Evolutionary conservation across 306 rosid genomes (phyloP).

Genomic region (Castanea sativa): DNA sequence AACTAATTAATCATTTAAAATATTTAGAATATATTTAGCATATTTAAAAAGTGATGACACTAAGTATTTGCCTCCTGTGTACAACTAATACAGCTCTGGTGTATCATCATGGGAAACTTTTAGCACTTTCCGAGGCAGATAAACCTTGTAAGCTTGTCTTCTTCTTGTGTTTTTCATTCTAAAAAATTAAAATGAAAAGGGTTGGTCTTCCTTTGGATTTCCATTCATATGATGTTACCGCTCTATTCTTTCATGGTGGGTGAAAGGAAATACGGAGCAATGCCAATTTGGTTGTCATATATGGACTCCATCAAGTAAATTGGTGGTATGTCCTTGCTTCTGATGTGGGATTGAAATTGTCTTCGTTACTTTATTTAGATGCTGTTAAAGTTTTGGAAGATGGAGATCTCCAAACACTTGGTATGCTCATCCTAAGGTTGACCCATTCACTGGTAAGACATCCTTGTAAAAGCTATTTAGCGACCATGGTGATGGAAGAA

Average conservation of each 20-base stretch:
- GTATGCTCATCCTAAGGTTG: constrained; percentile 98
- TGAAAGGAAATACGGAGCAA: constrained; percentile 3
- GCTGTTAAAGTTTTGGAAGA: constrained; percentile 90
- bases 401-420: constrained; percentile 94
- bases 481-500: constrained; percentile 5
- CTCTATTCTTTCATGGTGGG: constrained; percentile 6
- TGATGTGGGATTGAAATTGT: constrained; percentile 23
- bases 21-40: too few species aligned
- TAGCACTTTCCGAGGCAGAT: too few species aligned
- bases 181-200: background rate
- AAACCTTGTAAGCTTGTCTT: too few species aligned
- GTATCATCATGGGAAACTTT: too few species aligned
- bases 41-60: too few species aligned
- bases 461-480: constrained; percentile 21
- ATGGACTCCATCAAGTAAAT: too few species aligned
- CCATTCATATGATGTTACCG: background rate
- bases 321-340: too few species aligned
- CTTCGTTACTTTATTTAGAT: constrained; percentile 46
- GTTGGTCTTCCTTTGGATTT: constrained; percentile 13
- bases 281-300: background rate
- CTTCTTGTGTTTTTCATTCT: background rate
- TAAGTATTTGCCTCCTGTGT: too few species aligned
- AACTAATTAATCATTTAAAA: too few species aligned
- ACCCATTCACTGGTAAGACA: constrained; percentile 81
- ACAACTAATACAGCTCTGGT: too few species aligned